phyloP scores from a whole-genome alignment of 2,329 filamentous ascomycete species.

The Pestalotiopsis sp. region DNA sequence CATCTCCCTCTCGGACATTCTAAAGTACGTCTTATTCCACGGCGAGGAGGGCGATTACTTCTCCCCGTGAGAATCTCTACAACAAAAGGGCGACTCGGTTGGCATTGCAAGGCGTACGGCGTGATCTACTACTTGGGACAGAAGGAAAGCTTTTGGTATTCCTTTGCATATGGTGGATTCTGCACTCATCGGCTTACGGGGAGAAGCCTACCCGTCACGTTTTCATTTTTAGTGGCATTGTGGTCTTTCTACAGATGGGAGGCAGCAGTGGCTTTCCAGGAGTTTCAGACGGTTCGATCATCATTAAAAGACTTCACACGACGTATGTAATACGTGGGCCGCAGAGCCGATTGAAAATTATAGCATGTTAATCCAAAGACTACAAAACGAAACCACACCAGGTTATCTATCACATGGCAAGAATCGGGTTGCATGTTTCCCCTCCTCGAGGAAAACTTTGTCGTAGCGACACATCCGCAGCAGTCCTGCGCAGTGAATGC shows the following conservation, averaged over 20 bases:
- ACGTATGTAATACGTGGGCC: conserved; percentile 1
- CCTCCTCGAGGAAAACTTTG: too few relatives aligned
- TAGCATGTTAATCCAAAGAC: not conserved
- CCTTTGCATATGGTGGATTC: not conserved
- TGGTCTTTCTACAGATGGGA: not conserved
- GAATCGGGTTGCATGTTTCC: not conserved
- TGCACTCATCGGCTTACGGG: not conserved
- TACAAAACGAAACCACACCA: not conserved
- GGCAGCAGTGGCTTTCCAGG: not conserved
- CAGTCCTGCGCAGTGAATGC: too few relatives aligned
- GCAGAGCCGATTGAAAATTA: not conserved
- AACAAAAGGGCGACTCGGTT: conserved; percentile 12
- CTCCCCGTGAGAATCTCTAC: conserved; percentile 16
- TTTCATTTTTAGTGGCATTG: conserved; percentile 1
- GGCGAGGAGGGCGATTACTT: conserved; percentile 63
- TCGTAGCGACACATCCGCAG: too few relatives aligned
- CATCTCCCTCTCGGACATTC: conserved; percentile 91
- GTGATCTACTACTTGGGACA: conserved; percentile 19
- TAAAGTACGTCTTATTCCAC: conserved; percentile 88
- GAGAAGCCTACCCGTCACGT: not conserved
- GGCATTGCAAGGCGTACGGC: conserved; percentile 35
- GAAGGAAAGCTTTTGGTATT: not conserved
- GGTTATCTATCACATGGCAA: not conserved
- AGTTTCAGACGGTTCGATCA: not conserved
- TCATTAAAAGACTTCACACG: not conserved